phyloP scores from a whole-genome alignment of 179 eudicot genomes.

The Spergularia azorica region DNA sequence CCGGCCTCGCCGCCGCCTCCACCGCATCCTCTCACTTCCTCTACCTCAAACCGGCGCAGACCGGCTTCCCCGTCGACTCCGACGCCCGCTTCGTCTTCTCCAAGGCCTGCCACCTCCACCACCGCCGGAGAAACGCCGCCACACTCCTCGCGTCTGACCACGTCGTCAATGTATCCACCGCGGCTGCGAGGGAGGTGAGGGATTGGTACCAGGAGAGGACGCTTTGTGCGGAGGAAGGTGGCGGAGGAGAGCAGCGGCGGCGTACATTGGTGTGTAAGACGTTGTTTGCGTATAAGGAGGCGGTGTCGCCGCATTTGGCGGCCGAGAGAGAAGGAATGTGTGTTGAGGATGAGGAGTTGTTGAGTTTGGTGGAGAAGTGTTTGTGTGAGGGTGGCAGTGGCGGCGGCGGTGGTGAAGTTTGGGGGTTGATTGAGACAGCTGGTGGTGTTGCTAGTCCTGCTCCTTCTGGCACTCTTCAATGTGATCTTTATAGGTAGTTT shows the following conservation, averaged over 20 bases:
- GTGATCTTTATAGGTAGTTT: constrained; percentile 80
- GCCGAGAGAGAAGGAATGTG: constrained; percentile 64
- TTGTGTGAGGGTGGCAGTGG: constrained; percentile 34
- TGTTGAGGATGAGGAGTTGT: constrained; percentile 53
- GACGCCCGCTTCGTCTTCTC: constrained; percentile 71
- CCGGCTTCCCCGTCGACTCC: constrained; percentile 85
- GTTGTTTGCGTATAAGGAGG: constrained; percentile 80
- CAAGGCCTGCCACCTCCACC: constrained; percentile 38
- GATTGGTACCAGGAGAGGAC: constrained; percentile 54
- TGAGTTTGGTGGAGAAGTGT: constrained; percentile 54
- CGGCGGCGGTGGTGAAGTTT: constrained; percentile 23
- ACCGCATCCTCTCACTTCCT: constrained; percentile 31
- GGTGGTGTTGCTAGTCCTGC: constrained; percentile 99
- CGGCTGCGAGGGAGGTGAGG: constrained; percentile 34
- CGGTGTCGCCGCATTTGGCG: constrained; percentile 90
- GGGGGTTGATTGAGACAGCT: constrained; percentile 86
- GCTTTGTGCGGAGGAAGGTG: constrained; percentile 37
- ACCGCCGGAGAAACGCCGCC: constrained; percentile 13
- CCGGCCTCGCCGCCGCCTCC: constrained; percentile 56
- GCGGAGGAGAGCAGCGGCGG: constrained; percentile 24
- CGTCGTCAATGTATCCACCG: constrained; percentile 35
- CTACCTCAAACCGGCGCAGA: constrained; percentile 85
- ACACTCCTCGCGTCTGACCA: constrained; percentile 48
- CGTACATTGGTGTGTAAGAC: constrained; percentile 67
- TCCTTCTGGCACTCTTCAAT: constrained; percentile 90